Percentiles rank a stretch among this genome's conserved stretches.
phyloP scores from a whole-genome alignment of 73 alveolate species.

The Paramecium tetraurelia region DNA sequence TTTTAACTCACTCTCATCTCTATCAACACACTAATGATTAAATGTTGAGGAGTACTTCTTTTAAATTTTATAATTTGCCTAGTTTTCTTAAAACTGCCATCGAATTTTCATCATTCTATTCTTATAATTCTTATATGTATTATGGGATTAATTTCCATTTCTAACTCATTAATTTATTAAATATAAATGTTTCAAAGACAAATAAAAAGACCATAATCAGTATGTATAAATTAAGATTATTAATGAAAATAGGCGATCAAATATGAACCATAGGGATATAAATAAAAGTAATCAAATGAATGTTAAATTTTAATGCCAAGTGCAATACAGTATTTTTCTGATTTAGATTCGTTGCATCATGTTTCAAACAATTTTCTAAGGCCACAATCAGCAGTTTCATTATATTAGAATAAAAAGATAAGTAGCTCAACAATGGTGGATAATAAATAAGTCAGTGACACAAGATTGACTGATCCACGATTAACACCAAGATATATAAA shows the following conservation, averaged over 20 bases:
- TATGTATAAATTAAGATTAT: background rate
- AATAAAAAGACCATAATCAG: slow-evolving; percentile 44
- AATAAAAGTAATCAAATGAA: background rate
- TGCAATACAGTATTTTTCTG: background rate
- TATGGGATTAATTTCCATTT: slow-evolving; percentile 22
- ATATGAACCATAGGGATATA: slow-evolving; percentile 39
- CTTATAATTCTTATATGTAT: background rate
- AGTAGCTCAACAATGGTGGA: background rate
- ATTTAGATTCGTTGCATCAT: background rate
- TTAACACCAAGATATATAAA: slow-evolving; percentile 12
- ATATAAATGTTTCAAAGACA: background rate
- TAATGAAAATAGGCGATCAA: slow-evolving; percentile 16
- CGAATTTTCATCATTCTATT: background rate
- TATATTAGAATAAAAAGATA: background rate
- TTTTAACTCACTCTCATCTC: slow-evolving; percentile 36
- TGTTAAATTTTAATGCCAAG: slow-evolving; percentile 25
- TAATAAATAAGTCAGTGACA: background rate
- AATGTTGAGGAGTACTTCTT: background rate
- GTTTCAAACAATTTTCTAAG: background rate
- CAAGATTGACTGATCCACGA: slow-evolving; percentile 19
- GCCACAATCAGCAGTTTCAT: slow-evolving; percentile 15
- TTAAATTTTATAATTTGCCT: background rate
- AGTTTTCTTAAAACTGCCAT: background rate
- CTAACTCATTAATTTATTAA: background rate
- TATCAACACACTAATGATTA: background rate